phyloP scores from a whole-genome alignment of 1,139 yeast species.

The Casaregolazyma lundiana region DNA sequence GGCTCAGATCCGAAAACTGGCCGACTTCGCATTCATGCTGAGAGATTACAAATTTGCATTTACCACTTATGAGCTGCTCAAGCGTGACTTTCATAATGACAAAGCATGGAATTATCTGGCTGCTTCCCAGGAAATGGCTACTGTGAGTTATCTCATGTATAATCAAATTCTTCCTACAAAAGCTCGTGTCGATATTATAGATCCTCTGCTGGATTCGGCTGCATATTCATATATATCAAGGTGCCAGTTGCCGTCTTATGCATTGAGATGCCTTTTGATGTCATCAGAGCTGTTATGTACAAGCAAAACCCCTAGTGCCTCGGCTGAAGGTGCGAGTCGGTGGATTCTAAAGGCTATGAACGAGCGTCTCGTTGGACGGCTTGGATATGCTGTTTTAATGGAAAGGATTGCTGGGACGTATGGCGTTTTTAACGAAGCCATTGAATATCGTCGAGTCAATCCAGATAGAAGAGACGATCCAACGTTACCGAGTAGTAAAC shows the following conservation, averaged over 20 bases:
- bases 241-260: constrained; percentile 57
- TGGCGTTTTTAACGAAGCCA: constrained; percentile 21
- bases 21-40: constrained; percentile 88
- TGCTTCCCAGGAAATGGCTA: constrained; percentile 82
- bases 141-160: constrained; percentile 64
- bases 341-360: constrained; percentile 36
- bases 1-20: constrained; percentile 72
- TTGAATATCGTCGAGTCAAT: constrained; percentile 3
- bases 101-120: constrained; percentile 84
- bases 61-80: constrained; percentile 74
- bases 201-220: constrained; percentile 64
- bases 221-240: constrained; percentile 60
- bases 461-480: constrained; percentile 27
- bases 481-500: constrained; percentile 27
- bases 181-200: constrained; percentile 55
- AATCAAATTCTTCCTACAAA: constrained; percentile 54
- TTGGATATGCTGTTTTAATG: constrained; percentile 43
- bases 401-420: constrained; percentile 47
- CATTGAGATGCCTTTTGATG: constrained; percentile 45
- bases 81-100: constrained; percentile 72
- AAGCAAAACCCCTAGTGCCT: constrained; percentile 27
- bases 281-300: constrained; percentile 35
- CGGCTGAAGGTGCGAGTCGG: constrained; percentile 33
- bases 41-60: constrained; percentile 85
- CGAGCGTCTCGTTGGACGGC: constrained; percentile 35